A percentile compares a stretch with the other conserved stretches of the same genome.
These are phyloP conservation scores for Rusavskia elegans DNA, from an alignment of 495 filamentous ascomycete species.

Conservation along the genomic window DNA sequence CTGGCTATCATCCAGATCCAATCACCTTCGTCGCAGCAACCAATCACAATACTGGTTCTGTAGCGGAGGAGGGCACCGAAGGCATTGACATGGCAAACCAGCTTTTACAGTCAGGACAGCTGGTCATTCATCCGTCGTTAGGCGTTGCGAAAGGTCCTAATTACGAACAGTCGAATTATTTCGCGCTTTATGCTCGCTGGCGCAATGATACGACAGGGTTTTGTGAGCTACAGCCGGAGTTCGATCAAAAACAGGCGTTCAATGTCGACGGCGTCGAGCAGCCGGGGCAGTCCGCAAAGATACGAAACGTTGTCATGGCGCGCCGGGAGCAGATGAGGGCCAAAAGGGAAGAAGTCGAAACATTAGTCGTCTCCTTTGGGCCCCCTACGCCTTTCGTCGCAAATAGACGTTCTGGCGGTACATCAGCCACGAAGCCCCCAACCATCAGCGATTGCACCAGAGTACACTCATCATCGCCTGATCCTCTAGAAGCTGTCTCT, in stretches of 20 bases:
- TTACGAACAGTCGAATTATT: conserved; percentile 28
- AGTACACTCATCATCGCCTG: not conserved
- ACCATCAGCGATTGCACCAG: too few relatives aligned
- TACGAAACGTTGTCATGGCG: conserved; percentile 15
- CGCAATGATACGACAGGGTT: conserved; percentile 5
- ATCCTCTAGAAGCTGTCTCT: too few relatives aligned
- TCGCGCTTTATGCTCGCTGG: conserved; percentile 26
- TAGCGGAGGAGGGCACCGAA: conserved; percentile 7
- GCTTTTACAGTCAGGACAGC: conserved; percentile 21
- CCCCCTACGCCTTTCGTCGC: not conserved
- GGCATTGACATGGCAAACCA: conserved; percentile 17
- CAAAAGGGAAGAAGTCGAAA: not conserved
- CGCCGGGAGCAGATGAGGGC: conserved; percentile 19
- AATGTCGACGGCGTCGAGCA: conserved; percentile 2
- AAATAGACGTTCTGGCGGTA: not conserved
- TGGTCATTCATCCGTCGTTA: conserved; percentile 23
- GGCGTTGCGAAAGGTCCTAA: conserved; percentile 29
- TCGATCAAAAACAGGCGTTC: conserved; percentile 7
- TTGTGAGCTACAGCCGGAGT: not conserved
- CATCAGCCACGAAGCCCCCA: not conserved
- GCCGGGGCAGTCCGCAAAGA: conserved; percentile 2
- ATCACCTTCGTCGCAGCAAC: not conserved
- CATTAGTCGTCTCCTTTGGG: not conserved
- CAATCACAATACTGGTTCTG: not conserved
- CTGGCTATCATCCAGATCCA: not conserved